Percentiles rank a stretch among this genome's conserved stretches.
These are phyloP conservation scores for Mycena capillaripes DNA, from an alignment of 768 basidiomycete species.

Conservation along the genomic window DNA sequence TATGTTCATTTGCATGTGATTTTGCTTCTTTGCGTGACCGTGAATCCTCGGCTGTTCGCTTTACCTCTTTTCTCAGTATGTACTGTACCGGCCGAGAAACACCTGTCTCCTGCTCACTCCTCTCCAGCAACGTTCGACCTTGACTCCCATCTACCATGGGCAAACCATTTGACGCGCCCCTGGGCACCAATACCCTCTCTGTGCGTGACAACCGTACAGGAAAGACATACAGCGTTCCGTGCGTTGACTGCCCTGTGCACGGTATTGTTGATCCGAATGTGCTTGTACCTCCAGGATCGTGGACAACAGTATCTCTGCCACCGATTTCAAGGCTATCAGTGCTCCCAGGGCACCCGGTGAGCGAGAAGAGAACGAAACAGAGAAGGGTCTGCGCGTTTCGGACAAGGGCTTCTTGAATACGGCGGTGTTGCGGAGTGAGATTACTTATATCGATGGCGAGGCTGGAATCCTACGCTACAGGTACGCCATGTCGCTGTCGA, in stretches of 20 bases:
- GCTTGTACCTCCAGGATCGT: slow-evolving; percentile 65
- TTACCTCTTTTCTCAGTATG: slow-evolving; percentile 6
- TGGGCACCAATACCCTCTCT: slow-evolving; percentile 61
- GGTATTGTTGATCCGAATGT: slow-evolving; percentile 4
- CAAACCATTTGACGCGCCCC: slow-evolving; percentile 29
- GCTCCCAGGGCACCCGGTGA: slow-evolving; percentile 71
- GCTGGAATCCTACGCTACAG: slow-evolving; percentile 86
- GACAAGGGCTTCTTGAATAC: slow-evolving; percentile 90
- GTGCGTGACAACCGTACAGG: slow-evolving; percentile 91
- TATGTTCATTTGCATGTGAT: slow-evolving; percentile 31
- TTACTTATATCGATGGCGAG: slow-evolving; percentile 94
- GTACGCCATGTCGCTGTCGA: slow-evolving; percentile 47
- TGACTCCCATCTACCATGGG: slow-evolving; percentile 27
- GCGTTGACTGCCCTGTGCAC: slow-evolving; percentile 44
- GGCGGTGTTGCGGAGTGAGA: slow-evolving; percentile 82
- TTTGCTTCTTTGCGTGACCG: slow-evolving; percentile 11
- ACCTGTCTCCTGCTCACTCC: slow-evolving; percentile 16
- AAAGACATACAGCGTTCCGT: slow-evolving; percentile 82
- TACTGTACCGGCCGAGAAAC: slow-evolving; percentile 4
- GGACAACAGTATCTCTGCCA: slow-evolving; percentile 85
- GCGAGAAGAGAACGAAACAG: slow-evolving; percentile 85
- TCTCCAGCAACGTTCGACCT: neutral
- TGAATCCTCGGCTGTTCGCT: neutral
- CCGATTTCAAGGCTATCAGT: slow-evolving; percentile 83
- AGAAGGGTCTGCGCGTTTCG: slow-evolving; percentile 82